These are phyloP conservation scores for Aspergillus calidoustus DNA, from an alignment of 2,329 filamentous ascomycete genomes.

Conservation along the genomic window DNA sequence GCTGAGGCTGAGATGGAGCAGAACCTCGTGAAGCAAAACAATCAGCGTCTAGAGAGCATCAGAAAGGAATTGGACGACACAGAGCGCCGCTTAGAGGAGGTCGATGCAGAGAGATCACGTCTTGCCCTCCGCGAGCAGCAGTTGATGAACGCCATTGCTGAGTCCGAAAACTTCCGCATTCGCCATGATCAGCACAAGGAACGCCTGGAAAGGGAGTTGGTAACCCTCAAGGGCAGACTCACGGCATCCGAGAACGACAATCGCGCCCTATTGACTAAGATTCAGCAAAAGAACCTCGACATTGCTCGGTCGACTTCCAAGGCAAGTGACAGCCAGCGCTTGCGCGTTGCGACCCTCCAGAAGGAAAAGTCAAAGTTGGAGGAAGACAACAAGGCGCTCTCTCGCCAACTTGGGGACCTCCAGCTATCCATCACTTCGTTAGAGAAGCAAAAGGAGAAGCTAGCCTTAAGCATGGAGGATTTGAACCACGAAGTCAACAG, in stretches of 20 bases:
- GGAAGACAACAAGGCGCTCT: slow-evolving; percentile 78
- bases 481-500: slow-evolving; percentile 88
- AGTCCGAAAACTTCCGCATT: slow-evolving; percentile 85
- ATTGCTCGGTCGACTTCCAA: slow-evolving; percentile 88
- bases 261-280: slow-evolving; percentile 89
- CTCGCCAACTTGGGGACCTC: slow-evolving; percentile 82
- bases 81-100: slow-evolving; percentile 73
- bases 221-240: slow-evolving; percentile 86
- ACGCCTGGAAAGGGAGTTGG: slow-evolving; percentile 85
- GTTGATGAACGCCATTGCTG: slow-evolving; percentile 82
- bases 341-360: slow-evolving; percentile 75
- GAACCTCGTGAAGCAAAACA: slow-evolving; percentile 74
- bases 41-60: slow-evolving; percentile 78
- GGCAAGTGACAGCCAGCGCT: slow-evolving; percentile 80
- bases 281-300: slow-evolving; percentile 96
- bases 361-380: slow-evolving; percentile 82
- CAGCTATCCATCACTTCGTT: slow-evolving; percentile 81
- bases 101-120: slow-evolving; percentile 77
- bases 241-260: slow-evolving; percentile 96
- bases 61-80: slow-evolving; percentile 81
- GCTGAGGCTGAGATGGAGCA: slow-evolving; percentile 82
- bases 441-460: slow-evolving; percentile 93
- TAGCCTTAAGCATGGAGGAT: slow-evolving; percentile 86
- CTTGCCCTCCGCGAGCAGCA: slow-evolving; percentile 81
- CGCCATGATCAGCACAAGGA: slow-evolving; percentile 95